Conservation (phyloP, 768 basidiomycete species). For the Leccinum subtestaceum region DNA sequence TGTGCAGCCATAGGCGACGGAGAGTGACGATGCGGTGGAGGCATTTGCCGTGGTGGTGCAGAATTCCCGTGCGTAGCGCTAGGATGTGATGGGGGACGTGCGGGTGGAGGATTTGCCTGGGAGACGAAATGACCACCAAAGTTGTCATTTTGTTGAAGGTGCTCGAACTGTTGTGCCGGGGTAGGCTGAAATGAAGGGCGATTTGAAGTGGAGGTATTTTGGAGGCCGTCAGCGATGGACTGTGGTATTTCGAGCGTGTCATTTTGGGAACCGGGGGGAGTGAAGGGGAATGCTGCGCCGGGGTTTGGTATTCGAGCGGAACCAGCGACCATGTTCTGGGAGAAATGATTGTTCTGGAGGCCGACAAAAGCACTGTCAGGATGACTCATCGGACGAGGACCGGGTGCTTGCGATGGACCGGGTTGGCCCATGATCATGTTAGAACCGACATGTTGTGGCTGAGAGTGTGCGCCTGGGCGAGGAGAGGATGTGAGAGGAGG, state of each 20-base stretch:
- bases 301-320: constrained; percentile 35
- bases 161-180: constrained; percentile 62
- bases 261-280: constrained; percentile 49
- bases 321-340: constrained; percentile 31
- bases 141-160: constrained; percentile 45
- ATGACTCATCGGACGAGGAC: constrained; percentile 41
- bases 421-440: constrained; percentile 33
- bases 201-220: constrained; percentile 35
- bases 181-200: constrained; percentile 50
- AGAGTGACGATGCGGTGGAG: constrained; percentile 43
- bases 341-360: constrained; percentile 38
- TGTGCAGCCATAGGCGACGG: constrained; percentile 43
- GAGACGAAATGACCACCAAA: constrained; percentile 35
- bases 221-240: constrained; percentile 38
- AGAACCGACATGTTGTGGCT: constrained; percentile 27
- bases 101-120: constrained; percentile 39
- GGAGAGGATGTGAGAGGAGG: constrained; percentile 32
- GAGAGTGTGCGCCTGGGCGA: constrained; percentile 27
- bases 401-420: constrained; percentile 29
- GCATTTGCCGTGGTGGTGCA: constrained; percentile 33
- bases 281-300: constrained; percentile 41
- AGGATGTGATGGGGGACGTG: constrained; percentile 46
- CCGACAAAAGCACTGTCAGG: constrained; percentile 47
- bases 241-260: constrained; percentile 45
- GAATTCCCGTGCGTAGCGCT: constrained; percentile 29